These are phyloP conservation scores for Endothia cerciana DNA, from an alignment of 2,329 filamentous ascomycete genomes.

Conservation along the genomic window DNA sequence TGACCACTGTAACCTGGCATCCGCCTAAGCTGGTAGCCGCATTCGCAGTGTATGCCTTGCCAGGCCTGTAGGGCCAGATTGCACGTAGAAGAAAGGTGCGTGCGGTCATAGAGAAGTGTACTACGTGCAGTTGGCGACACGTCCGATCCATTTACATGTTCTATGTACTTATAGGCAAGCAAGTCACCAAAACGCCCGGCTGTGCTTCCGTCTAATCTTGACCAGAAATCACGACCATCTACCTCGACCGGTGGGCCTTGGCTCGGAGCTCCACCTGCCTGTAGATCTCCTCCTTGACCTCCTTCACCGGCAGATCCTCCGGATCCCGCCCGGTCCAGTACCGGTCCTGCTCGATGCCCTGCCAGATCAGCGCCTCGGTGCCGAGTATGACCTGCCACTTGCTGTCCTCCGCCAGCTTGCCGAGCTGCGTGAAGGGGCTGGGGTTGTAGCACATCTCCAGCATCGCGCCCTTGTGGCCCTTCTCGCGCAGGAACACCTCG, in stretches of 20 bases:
- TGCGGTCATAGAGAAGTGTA: neutral
- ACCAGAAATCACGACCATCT: neutral
- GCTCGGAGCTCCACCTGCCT: slow-evolving; percentile 33
- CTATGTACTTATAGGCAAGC: neutral
- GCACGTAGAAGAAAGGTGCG: too few species aligned
- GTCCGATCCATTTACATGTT: neutral
- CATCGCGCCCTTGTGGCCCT: slow-evolving; percentile 66
- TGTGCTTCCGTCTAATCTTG: neutral
- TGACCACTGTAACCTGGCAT: neutral
- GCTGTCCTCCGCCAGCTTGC: slow-evolving; percentile 59
- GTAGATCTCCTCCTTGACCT: slow-evolving; percentile 58
- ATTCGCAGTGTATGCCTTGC: too few species aligned
- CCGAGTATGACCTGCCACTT: slow-evolving; percentile 78
- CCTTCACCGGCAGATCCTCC: slow-evolving; percentile 61
- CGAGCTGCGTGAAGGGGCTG: slow-evolving; percentile 68
- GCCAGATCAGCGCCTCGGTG: slow-evolving; percentile 77
- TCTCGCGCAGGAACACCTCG: slow-evolving; percentile 48
- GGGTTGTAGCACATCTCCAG: slow-evolving; percentile 88
- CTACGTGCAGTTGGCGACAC: neutral
- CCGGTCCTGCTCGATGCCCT: slow-evolving; percentile 70
- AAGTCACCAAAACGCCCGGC: neutral
- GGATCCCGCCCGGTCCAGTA: slow-evolving; percentile 68
- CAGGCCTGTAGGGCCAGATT: too few species aligned
- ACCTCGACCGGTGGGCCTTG: slow-evolving; percentile 30
- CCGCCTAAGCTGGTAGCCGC: too few species aligned